Evolutionary conservation across 352 stramenopile genomes (phyloP).

Genomic region (Pelagophyceae sp.): DNA sequence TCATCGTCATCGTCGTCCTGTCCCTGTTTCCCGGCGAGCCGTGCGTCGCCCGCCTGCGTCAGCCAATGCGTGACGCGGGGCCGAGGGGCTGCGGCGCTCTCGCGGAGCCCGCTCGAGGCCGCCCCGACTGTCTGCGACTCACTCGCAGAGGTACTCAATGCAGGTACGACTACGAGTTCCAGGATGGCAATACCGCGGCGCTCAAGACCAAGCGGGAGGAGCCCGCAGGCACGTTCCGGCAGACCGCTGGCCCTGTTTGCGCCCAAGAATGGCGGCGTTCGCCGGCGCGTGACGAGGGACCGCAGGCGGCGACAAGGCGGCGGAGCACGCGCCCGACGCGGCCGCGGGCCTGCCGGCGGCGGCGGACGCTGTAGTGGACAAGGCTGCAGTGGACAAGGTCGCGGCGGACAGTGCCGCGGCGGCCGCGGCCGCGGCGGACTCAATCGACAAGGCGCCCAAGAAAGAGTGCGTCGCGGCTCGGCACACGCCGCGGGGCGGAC

Average conservation of each 20-base stretch:
- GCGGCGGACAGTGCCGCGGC: too few relatives aligned
- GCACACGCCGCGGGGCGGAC: too few relatives aligned
- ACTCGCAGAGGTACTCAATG: too few relatives aligned
- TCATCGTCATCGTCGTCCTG: constrained; percentile 46
- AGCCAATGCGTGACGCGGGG: too few relatives aligned
- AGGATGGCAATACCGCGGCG: constrained; percentile 16
- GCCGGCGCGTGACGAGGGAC: background rate
- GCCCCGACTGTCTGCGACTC: too few relatives aligned
- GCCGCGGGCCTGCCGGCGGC: too few relatives aligned
- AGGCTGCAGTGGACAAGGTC: too few relatives aligned
- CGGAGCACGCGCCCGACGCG: background rate
- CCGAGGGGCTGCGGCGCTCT: background rate
- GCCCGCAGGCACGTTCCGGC: background rate
- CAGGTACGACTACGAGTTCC: constrained; percentile 45
- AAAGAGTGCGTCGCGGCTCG: too few relatives aligned
- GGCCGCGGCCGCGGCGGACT: too few relatives aligned
- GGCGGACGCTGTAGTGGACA: background rate
- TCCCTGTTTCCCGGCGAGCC: constrained; percentile 51
- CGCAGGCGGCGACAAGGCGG: background rate
- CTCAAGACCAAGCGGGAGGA: too few relatives aligned
- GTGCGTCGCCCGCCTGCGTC: background rate
- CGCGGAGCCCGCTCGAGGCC: too few relatives aligned
- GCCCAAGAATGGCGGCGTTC: background rate
- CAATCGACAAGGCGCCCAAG: too few relatives aligned
- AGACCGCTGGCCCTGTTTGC: background rate